Evolutionary conservation across 805 yeast genomes (phyloP), one percentile per base, ranked within the genome.

Genomic region (Dipodascopsis uninucleata): DNA sequence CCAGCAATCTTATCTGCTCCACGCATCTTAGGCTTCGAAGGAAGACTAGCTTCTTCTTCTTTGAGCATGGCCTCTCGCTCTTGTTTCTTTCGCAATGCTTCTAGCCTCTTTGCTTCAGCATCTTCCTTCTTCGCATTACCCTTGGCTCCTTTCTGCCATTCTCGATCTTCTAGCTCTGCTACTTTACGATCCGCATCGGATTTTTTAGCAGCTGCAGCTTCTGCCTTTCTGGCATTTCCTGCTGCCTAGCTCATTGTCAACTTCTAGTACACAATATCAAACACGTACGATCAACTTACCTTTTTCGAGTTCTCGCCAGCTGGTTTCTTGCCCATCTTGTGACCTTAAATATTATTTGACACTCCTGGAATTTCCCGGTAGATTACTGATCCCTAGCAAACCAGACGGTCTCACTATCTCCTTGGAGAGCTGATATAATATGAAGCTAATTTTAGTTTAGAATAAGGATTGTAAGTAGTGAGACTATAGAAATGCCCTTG

Each of bases 31-130:
- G 82, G 76, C 62, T 81, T 81, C 6, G 78, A 53, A 1, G 85
- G 85, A 55, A 79, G 62, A 14, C 80, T 69, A 12, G 71, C 81
- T 58, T 80, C 86, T 63, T 82, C 89, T 7, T 76, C 81, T 51
- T 71, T 68, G 52, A 84, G 64, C 49, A 78, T 66, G 1, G 79
- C 78, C 33, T 85, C 93, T 57, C 93, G 74, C 61, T 85, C 93
- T n/a, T 85, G 83, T 71, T 85, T 85, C 70, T 81, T 82, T 44
- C 79, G 73, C 6, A 82, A 79, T 4, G 85, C 89, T 58, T 83
- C 89, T 39, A 81, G 87, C 59, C 74, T 78, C 67, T 83, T 85
- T 44, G 76, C 79, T 12, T 76, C 81, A 18, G 76, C 84, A 42
- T 76, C 81, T 64, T 80, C 80, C 73, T 85, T 85, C 68, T 78